Base-by-base conservation (phyloP, 345 rosid species). In the Acer saccharum region DNA sequence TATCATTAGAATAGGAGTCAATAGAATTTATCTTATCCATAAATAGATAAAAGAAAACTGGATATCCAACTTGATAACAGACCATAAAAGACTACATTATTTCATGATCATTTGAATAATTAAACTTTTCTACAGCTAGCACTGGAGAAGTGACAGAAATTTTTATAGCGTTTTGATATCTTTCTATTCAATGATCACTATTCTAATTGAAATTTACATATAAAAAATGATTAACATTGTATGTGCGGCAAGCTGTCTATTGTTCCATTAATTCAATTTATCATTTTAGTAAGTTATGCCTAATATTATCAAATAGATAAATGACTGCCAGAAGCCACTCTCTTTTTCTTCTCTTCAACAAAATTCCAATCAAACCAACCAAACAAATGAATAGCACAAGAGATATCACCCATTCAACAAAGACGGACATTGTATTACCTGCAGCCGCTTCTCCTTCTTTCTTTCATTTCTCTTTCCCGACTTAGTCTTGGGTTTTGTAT, bases 401-500 rank as follows among this genome's bases (percentile, higher is more conserved):
- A 46, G 14, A 4, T 13, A 27, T 16, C 43, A 48, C 16, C 39
- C 48, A 27, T 25, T 48, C 5, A 50, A 55, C 32, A 65, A 73
- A 55, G 20, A 54, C 6, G 3, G 64, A 44, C 41, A 76, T 57
- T 68, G 60, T 68, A 68, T 82, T 69, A 91, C 98, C 95, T 92
- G 97, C 65, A 86, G 79, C 80, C 90, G 82, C 87, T 94, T 94
- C 89, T 96, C 98, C 89, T 90, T 94, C 91, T 89, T 96, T 55
- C 97, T 86, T 80, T 91, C 98, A 23, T 96, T 92, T 80, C 89
- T 91, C 84, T 90, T 94, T 2, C 86, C 95, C 46, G 98, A 66
- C 81, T 96, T 94, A 2, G 94, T 87, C 86, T 91, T 96, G n/a
- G 97, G 88, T 78, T 91, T 96, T 70, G 86, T 68, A 81, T 88